Evolutionary conservation across 2,329 filamentous ascomycete species (phyloP), one percentile per base, ranked within the genome.

Genomic region (Calonectria hongkongensis): DNA sequence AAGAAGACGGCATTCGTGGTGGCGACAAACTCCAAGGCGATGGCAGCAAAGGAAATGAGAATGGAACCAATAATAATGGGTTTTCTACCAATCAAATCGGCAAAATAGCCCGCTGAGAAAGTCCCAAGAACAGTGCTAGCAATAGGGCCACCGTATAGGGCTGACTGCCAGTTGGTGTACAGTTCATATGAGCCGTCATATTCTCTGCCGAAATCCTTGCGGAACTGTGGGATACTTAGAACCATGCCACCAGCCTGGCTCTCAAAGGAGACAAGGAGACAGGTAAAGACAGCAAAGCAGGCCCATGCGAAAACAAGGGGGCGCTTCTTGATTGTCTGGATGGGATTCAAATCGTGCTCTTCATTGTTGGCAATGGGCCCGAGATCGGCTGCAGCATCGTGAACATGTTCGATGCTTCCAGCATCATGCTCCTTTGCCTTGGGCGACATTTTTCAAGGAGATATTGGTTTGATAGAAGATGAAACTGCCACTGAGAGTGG

Each of bases 1-100:
- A 86, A 86, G 78, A 86, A 86, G 30, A 83, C 73, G 18, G 78
- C 80, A 36, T 85, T 86, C 2, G 84, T 81, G 0, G 84, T 86
- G 4, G 85, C 82, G 9, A 85, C 75, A 50, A 86, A 85, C 71
- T 86, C 84, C 74, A 86, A 79, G 1, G 83, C 45, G 21, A 73
- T 60, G 13, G 71, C 76, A 0, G 68, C 76, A 4, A 75, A 78
- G 0, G 72, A 68, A 8, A 77, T 12, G 25, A 60, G 43, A 2
- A 79, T 72, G 2, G 74, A 56, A 2, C 47, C 33, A 16, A 71
- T 45, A 12, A 68, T 41, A n/a, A 69, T 30, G 4, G 66, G 66
- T 36, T 73, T 73, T 51, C 71, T 54, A 16, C 71, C 71, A 8
- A 73, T 39, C 18, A 63, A 13, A 21, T 73, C 71, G 27, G 71